Percentiles rank a stretch among this genome's conserved stretches.
Evolutionary conservation across 495 filamentous ascomycete species (phyloP).

Genomic region (Annulohypoxylon moriforme): DNA sequence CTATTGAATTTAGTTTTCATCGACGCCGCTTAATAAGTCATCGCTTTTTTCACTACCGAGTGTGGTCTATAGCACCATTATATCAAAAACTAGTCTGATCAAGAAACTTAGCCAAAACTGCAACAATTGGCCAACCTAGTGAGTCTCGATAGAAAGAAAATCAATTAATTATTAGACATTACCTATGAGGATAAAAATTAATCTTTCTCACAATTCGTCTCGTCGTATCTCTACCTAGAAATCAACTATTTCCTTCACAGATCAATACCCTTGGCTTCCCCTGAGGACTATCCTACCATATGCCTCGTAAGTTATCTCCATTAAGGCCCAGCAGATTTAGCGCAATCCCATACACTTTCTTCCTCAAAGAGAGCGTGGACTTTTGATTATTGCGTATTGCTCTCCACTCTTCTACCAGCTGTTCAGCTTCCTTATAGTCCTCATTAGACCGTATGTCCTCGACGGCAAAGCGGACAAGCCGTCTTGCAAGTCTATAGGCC

Average conservation of each 20-base stretch:
- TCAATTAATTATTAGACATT: background rate
- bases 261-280: background rate
- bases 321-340: background rate
- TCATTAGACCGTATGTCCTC: conserved; percentile 16
- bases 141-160: background rate
- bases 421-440: background rate
- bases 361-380: background rate
- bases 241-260: background rate
- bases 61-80: too few relatives aligned
- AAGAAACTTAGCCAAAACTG: too few relatives aligned
- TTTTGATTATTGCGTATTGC: background rate
- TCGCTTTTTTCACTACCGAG: too few relatives aligned
- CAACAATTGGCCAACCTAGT: background rate
- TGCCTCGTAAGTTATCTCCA: background rate
- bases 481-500: conserved; percentile 43
- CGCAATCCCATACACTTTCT: background rate
- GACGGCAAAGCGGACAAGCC: conserved; percentile 41
- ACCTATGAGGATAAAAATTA: background rate
- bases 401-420: background rate
- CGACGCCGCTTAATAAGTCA: too few relatives aligned
- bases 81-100: too few relatives aligned
- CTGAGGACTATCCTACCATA: background rate
- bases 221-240: background rate
- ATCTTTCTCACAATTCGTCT: background rate
- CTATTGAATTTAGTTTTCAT: too few relatives aligned